Conservation (phyloP, 257 asterid species). For the Dorcoceras hygrometricum region DNA sequence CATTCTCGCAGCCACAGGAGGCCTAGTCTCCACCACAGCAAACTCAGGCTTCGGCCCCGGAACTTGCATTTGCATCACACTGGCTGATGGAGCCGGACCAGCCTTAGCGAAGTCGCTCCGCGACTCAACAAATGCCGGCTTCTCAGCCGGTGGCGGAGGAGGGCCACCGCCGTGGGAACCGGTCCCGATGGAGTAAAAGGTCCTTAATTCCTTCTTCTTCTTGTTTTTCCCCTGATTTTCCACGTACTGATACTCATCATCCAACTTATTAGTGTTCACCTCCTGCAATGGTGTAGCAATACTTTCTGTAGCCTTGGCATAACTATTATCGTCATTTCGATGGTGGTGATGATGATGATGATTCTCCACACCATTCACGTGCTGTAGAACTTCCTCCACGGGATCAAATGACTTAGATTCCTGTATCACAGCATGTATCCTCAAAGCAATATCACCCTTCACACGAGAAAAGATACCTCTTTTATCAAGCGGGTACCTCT, state of each 20-base stretch:
- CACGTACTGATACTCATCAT: constrained; percentile 29
- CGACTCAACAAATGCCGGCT: constrained; percentile 35
- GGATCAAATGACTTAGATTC: constrained; percentile 16
- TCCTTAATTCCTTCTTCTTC: constrained; percentile 52
- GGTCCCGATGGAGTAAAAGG: constrained; percentile 59
- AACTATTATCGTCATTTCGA: too few relatives aligned
- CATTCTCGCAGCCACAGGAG: constrained; percentile 82
- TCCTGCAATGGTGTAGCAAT: constrained; percentile 34
- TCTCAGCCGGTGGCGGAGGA: constrained; percentile 34
- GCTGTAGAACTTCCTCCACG: constrained; percentile 21
- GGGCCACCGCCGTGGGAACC: constrained; percentile 31
- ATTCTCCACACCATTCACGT: constrained; percentile 17
- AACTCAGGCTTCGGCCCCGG: constrained; percentile 67
- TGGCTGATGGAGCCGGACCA: constrained; percentile 29
- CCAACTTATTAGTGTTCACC: constrained; percentile 28
- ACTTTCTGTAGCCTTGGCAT: constrained; percentile 16
- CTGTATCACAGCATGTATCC: constrained; percentile 32
- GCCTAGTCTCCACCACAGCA: constrained; percentile 79
- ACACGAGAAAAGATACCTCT: constrained; percentile 75
- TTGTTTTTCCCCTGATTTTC: constrained; percentile 29
- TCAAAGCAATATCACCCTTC: constrained; percentile 70
- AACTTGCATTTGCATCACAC: constrained; percentile 58
- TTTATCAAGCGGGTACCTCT: constrained; percentile 85
- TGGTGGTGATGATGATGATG: constrained; percentile 3
- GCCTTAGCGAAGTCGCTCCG: constrained; percentile 48